These are phyloP conservation scores for Arthroderma uncinatum DNA, from an alignment of 2,329 filamentous ascomycete species.

Conservation along the genomic window DNA sequence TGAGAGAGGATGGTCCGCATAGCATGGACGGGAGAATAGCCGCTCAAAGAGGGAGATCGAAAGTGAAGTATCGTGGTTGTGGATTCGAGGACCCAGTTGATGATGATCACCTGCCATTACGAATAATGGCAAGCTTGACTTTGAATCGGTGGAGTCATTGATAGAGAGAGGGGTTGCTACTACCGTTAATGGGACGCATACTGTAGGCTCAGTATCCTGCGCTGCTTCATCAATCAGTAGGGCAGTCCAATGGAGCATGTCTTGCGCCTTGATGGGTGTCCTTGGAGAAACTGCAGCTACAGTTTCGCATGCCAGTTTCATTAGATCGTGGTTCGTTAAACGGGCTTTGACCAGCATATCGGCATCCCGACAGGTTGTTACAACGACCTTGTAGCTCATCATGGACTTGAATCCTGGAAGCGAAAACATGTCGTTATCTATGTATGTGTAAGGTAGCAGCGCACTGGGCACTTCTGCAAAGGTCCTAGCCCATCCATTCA, in stretches of 20 bases:
- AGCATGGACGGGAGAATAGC: slow-evolving; percentile 29
- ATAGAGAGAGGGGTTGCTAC: slow-evolving; percentile 27
- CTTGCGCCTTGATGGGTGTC: slow-evolving; percentile 9
- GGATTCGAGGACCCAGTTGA: slow-evolving; percentile 34
- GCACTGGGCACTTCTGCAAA: slow-evolving; percentile 34
- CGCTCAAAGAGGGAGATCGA: slow-evolving; percentile 34
- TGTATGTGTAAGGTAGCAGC: slow-evolving; percentile 30
- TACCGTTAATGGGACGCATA: slow-evolving; percentile 32
- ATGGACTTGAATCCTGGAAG: slow-evolving; percentile 31
- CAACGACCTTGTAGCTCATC: slow-evolving; percentile 34
- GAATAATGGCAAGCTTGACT: slow-evolving; percentile 25
- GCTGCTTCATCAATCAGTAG: slow-evolving; percentile 38
- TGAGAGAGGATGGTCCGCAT: slow-evolving; percentile 32
- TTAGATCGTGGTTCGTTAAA: slow-evolving; percentile 34
- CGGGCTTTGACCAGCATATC: slow-evolving; percentile 34
- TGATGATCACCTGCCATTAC: slow-evolving; percentile 39
- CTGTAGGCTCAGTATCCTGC: slow-evolving; percentile 36
- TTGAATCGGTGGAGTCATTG: not conserved
- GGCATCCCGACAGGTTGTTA: slow-evolving; percentile 34
- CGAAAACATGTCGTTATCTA: slow-evolving; percentile 32
- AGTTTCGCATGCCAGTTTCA: slow-evolving; percentile 27
- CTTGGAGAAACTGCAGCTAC: slow-evolving; percentile 23
- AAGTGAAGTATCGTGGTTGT: slow-evolving; percentile 25
- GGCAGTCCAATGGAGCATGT: slow-evolving; percentile 33
- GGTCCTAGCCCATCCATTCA: slow-evolving; percentile 32